Evolutionary conservation across 2,329 filamentous ascomycete species (phyloP).

Genomic region (Parafenestella ontariensis): DNA sequence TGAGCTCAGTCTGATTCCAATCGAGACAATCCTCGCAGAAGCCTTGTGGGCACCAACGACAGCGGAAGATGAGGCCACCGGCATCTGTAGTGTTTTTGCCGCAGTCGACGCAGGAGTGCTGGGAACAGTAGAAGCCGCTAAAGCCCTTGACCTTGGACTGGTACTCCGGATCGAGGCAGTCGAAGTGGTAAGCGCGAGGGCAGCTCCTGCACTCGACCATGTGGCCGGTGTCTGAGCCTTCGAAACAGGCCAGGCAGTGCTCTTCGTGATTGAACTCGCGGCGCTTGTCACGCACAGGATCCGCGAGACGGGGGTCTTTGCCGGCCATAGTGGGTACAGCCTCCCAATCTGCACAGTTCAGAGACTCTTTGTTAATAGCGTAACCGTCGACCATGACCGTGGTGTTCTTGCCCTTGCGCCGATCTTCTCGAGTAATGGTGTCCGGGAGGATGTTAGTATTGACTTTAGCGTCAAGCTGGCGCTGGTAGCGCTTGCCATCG

Average conservation of each 20-base stretch:
- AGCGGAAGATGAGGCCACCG: slow-evolving; percentile 60
- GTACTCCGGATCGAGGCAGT: slow-evolving; percentile 55
- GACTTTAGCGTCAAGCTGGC: slow-evolving; percentile 40
- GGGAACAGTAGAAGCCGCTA: slow-evolving; percentile 61
- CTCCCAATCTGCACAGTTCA: slow-evolving; percentile 62
- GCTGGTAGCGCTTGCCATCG: slow-evolving; percentile 61
- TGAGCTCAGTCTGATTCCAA: slow-evolving; percentile 57
- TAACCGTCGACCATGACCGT: slow-evolving; percentile 65
- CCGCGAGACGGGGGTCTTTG: slow-evolving; percentile 61
- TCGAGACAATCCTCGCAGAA: slow-evolving; percentile 68
- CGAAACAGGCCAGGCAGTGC: slow-evolving; percentile 60
- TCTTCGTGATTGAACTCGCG: slow-evolving; percentile 56
- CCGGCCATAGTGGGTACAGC: slow-evolving; percentile 65
- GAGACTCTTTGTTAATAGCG: slow-evolving; percentile 63
- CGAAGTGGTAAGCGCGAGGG: slow-evolving; percentile 61
- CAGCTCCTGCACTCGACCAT: slow-evolving; percentile 60
- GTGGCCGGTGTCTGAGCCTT: slow-evolving; percentile 53
- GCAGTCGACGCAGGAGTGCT: slow-evolving; percentile 64
- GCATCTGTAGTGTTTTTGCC: slow-evolving; percentile 58
- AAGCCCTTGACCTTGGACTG: slow-evolving; percentile 53
- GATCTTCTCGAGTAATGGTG: slow-evolving; percentile 54
- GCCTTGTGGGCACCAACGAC: slow-evolving; percentile 62
- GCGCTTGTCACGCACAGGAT: slow-evolving; percentile 58
- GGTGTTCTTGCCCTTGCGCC: slow-evolving; percentile 63
- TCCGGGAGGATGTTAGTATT: slow-evolving; percentile 46